phyloP scores from a whole-genome alignment of 192 early-diverging fungal species.

The Nowakowskiella sp. region DNA sequence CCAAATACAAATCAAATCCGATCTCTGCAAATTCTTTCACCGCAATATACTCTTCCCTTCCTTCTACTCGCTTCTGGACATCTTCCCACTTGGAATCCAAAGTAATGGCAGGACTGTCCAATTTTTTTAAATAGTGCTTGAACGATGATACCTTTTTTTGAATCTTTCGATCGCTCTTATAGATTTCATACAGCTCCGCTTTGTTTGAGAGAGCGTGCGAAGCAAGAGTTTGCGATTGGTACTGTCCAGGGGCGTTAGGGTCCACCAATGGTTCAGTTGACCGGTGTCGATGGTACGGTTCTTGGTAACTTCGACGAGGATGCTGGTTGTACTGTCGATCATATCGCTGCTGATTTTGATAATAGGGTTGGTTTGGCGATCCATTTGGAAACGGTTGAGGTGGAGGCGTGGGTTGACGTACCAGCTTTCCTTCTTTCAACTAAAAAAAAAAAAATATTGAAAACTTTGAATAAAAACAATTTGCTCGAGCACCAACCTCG shows the following conservation, averaged over 20 bases:
- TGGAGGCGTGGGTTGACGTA: no score
- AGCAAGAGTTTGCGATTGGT: not conserved
- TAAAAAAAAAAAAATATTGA: not conserved
- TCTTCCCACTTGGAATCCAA: conserved; percentile 61
- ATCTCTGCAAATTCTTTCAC: conserved; percentile 59
- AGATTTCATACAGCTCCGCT: conserved; percentile 52
- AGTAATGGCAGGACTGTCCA: conserved; percentile 53
- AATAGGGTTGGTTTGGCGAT: no score
- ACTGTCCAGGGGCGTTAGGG: conserved; percentile 1
- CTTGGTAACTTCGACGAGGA: conserved; percentile 30
- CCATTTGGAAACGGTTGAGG: no score
- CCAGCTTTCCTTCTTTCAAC: conserved; percentile 2
- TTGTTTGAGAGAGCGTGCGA: conserved; percentile 36
- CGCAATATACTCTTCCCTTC: conserved; percentile 53
- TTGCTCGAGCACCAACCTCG: not conserved
- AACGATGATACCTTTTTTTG: conserved; percentile 72
- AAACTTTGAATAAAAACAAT: not conserved
- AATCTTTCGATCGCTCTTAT: conserved; percentile 60
- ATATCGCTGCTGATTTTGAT: no score
- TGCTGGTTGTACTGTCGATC: no score
- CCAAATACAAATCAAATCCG: conserved; percentile 67
- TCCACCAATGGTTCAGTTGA: no score
- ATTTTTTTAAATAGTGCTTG: conserved; percentile 58
- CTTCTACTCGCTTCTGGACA: conserved; percentile 36
- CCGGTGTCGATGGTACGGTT: no score